Evolutionary conservation across 1,139 yeast species (phyloP), one percentile per base, ranked within the genome.

Genomic region (Candida sp.): DNA sequence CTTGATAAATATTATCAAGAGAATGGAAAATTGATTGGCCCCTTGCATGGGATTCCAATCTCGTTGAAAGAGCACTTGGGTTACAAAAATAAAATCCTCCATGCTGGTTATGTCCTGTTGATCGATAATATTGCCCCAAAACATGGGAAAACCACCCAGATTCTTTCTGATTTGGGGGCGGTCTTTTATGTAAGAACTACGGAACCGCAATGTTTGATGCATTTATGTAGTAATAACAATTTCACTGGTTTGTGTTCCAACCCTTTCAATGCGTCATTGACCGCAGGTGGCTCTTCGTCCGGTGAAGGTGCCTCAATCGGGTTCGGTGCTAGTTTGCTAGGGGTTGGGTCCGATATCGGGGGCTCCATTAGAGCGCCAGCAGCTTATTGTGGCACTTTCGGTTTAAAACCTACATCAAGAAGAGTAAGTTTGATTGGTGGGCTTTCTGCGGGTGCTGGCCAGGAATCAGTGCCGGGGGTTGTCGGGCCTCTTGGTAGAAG

Each of bases 401-500:
- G 65, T 1, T 48, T 62, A 39, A 53, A 61, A 43, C 49, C 58
- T 36, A 72, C 88, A 6, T 68, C 84, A 4, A 78, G 79, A 58
- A 73, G 91, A 63, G 64, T 82, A 41, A 73, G 85, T 5, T 58
- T 63, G 41, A 48, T 53, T 43, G 83, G 84, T 30, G 77, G 80
- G 40, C 67, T 77, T 33, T 73, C 81, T 21, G 65, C 79, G 15
- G 82, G 83, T 49, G 74, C 66, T 11, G 84, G 84, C 40, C 82
- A 77, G 59, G 84, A 79, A 58, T 72, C 81, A 33, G 80, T 79
- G 21, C 72, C 73, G 44, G 78, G 84, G 2, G 84, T 80, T 23
- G 70, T 73, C 37, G 90, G 89, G 25, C 89, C 90, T 32, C 56
- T 83, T 64, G 70, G 84, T 8, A 72, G 83, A 49, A 64, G 81